These are phyloP conservation scores for Aurifilum marmelostoma DNA, from an alignment of 2,329 filamentous ascomycete species.

Conservation along the genomic window DNA sequence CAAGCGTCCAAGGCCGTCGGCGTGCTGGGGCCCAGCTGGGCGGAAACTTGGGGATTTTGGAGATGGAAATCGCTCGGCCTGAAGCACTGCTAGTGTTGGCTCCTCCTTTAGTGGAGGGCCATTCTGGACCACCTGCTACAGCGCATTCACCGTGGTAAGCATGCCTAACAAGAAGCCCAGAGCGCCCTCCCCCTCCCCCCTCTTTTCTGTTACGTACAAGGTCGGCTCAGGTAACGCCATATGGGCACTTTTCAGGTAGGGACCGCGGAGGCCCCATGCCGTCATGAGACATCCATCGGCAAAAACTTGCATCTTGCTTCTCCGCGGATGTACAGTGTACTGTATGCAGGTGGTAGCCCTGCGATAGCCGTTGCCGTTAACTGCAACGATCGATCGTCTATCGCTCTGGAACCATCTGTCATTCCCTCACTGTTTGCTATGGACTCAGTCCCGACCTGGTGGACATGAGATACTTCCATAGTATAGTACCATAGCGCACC, in stretches of 20 bases:
- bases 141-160: background rate
- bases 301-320: conserved; percentile 8
- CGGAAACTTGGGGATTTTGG: background rate
- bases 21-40: background rate
- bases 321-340: conserved; percentile 21
- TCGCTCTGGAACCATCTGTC: background rate
- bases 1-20: background rate
- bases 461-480: background rate
- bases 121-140: conserved; percentile 4
- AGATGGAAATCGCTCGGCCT: background rate
- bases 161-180: conserved; percentile 5
- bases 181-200: background rate
- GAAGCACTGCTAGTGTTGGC: background rate
- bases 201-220: conserved; percentile 29
- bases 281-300: conserved; percentile 25
- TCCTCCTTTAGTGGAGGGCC: background rate
- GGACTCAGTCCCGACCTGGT: background rate
- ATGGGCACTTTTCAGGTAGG: conserved; percentile 8
- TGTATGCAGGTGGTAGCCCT: background rate
- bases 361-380: background rate
- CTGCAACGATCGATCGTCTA: background rate
- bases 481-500: too few relatives aligned
- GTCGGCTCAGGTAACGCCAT: conserved; percentile 10
- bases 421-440: background rate
- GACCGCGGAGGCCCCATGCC: conserved; percentile 11